Base-by-base conservation (phyloP, 2,329 filamentous ascomycete species). In the Ophiostoma angusticollis region DNA sequence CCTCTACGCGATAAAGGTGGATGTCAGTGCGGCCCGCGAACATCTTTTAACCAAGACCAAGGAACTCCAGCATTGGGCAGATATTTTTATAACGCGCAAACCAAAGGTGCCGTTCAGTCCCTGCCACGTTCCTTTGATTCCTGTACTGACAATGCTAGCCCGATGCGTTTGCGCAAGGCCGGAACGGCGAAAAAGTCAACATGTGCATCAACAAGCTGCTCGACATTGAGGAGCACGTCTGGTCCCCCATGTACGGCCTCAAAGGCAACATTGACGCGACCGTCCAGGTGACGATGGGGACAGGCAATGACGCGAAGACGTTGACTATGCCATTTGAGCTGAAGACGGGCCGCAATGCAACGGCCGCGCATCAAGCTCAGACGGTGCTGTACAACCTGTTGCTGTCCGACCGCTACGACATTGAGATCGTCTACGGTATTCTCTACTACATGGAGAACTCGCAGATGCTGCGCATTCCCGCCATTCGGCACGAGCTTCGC, bases 251-350 rank as follows among this genome's bases (percentile, higher is more conserved):
- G 75, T 98, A 93, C 55, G 91, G 91, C 0, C 67, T 98, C 13
- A 98, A 98, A 58, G 91, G 91, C 22, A 98, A 96, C 50, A 91
- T 98, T 43, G 91, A 98, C 60, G 91, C 91, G 21, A 96, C 91
- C 0, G 83, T 98, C 1, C 84, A 98, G 61, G 81, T 91, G 13
- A 75, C 73, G 0, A 82, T 95, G 66, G 81, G 93, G 41, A 17
- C 24, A 4, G 67, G 72, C 22, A 60, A 65, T 33, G 74, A 74
- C 24, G 17, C 22, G 22, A 43, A 33, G 44, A 83, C 73, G 5
- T 64, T 96, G 45, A 87, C 87, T 0, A 84, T 94, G 4, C 91
- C 91, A 0, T 84, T 98, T 47, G 91, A 98, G 55, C 73, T 98
- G 51, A 98, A 98, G 60, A 96, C 91, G 0, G 91, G 91, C 23